Evolutionary conservation across 2,329 filamentous ascomycete species (phyloP), one percentile per base, ranked within the genome.

Genomic region (Trichophyton simii): DNA sequence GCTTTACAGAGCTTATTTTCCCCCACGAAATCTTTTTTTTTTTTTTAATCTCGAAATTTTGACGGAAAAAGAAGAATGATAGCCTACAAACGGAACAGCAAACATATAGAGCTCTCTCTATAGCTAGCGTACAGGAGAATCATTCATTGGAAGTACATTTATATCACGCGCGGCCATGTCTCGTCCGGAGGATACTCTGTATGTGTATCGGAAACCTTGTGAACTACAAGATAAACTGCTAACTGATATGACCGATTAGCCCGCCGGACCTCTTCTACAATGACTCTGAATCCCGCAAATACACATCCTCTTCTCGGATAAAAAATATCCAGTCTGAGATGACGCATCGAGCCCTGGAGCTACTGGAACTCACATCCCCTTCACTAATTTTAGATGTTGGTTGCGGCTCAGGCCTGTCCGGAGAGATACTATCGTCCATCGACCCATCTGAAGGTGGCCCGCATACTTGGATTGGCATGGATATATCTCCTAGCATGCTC

Each of bases 231-330:
- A n/a, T 15, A 46, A 46, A n/a, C 34, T 58, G n/a, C 28, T 54
- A 36, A 42, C 34, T 54, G 46, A 9, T n/a, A 42, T 41, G 28
- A 18, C 46, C 13, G 22, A 57, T 31, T 73, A 95, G 90, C 72
- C 89, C 91, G 58, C 92, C 94, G 66, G 94, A 99, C 77, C 87
- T 97, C 72, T 95, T 95, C 80, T 99, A 99, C 82, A 87, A 96
- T 80, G 92, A 97, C 78, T 81, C 82, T 74, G 92, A 96, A 80
- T 92, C 94, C 36, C 87, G 89, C 73, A 97, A 97, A 80, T 99
- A 99, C 80, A 97, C 94, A 7, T 96, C 92, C 3, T 92, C 86
- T 65, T 96, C 91, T 3, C 90, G 94, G 65, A 97, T 99, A 72
- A 89, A 94, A 70, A 91, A 89, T 68, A 96, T 99, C 68, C 94